Evolutionary conservation across 768 basidiomycete species (phyloP).

Genomic region (Epithele typhae): DNA sequence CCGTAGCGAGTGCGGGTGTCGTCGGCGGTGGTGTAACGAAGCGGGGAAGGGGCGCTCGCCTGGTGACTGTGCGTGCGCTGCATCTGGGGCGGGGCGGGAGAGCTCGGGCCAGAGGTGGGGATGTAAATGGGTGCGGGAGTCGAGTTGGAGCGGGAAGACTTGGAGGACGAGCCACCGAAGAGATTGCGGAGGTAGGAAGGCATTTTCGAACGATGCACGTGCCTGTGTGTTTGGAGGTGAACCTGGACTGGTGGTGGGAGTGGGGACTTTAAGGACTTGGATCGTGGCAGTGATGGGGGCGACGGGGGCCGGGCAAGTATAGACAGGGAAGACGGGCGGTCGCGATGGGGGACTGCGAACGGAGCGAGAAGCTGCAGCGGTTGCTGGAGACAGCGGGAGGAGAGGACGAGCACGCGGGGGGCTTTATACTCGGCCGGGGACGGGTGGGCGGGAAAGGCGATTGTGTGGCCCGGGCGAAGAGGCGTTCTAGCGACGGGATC

Average conservation of each 20-base stretch:
- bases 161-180: slow-evolving; percentile 38
- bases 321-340: slow-evolving; percentile 6
- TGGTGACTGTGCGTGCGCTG: slow-evolving; percentile 18
- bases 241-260: not conserved
- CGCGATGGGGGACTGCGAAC: slow-evolving; percentile 8
- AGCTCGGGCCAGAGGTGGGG: slow-evolving; percentile 12
- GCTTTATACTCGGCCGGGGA: slow-evolving; percentile 8
- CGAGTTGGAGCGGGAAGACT: slow-evolving; percentile 37
- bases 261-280: slow-evolving; percentile 3
- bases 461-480: slow-evolving; percentile 3
- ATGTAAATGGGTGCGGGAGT: slow-evolving; percentile 23
- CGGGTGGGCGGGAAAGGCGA: slow-evolving; percentile 2
- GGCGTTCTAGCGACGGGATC: slow-evolving; percentile 11
- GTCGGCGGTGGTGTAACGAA: slow-evolving; percentile 25
- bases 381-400: slow-evolving; percentile 15
- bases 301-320: slow-evolving; percentile 6
- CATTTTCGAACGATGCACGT: slow-evolving; percentile 28
- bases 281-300: not conserved
- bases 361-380: slow-evolving; percentile 2
- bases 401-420: slow-evolving; percentile 8
- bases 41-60: slow-evolving; percentile 35
- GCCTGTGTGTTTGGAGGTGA: no score
- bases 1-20: slow-evolving; percentile 23
- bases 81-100: slow-evolving; percentile 7
- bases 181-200: slow-evolving; percentile 47